Percentiles rank a stretch among this genome's conserved stretches.
These are phyloP conservation scores for Lactuca saligna DNA, from an alignment of 129 eudicot genomes.

Conservation along the genomic window DNA sequence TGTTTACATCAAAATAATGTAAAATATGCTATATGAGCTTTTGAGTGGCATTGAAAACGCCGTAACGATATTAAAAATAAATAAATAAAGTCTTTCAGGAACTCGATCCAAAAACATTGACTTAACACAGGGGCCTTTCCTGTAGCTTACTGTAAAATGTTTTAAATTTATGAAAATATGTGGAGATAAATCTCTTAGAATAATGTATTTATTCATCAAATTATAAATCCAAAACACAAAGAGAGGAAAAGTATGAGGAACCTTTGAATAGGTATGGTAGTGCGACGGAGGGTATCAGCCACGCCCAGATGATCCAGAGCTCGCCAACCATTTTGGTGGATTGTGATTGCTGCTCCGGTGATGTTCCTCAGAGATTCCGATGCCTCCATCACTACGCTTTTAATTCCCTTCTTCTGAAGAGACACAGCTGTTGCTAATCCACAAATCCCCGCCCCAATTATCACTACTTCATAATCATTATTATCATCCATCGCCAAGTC, in stretches of 20 bases:
- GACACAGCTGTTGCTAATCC: constrained; percentile 62
- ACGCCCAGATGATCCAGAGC: constrained; percentile 55
- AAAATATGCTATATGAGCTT: no score
- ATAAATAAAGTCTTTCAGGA: no score
- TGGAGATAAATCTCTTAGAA: no score
- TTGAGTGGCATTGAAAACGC: no score
- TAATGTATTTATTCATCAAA: no score
- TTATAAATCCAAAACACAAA: no score
- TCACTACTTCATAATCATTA: constrained; percentile 33
- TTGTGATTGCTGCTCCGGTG: constrained; percentile 39
- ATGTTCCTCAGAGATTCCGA: constrained; percentile 35
- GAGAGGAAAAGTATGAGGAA: background rate
- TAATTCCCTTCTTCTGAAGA: constrained; percentile 53
- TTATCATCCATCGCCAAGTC: constrained; percentile 4
- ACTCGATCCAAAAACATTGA: no score
- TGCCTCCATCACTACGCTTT: constrained; percentile 45
- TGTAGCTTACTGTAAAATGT: no score
- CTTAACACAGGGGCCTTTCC: no score
- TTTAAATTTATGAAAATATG: no score
- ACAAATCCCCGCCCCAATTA: constrained; percentile 59
- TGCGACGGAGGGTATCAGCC: constrained; percentile 35
- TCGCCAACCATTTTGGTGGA: constrained; percentile 52
- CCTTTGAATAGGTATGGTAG: constrained; percentile 38
- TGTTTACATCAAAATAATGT: no score
- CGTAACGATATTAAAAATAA: no score